Evolutionary conservation across 2,329 filamentous ascomycete species (phyloP).

Genomic region (Trichoderma simmonsii): DNA sequence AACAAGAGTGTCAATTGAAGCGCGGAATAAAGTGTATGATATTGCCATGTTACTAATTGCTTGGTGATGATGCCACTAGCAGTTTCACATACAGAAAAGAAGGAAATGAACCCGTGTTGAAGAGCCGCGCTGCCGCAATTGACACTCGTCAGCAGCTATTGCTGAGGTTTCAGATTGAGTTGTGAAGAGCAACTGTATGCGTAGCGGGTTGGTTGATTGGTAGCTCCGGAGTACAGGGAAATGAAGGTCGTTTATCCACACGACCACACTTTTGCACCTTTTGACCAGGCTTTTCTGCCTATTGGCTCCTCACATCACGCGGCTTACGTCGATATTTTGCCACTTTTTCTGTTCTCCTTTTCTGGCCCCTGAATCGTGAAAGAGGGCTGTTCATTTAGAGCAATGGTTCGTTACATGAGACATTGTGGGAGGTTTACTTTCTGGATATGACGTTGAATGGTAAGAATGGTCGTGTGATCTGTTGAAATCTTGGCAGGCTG

Average conservation of each 20-base stretch:
- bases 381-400: not conserved
- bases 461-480: not conserved
- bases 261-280: not conserved
- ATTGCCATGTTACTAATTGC: not conserved
- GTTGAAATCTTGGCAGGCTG: not conserved
- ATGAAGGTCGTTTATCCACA: not conserved
- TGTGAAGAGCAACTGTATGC: not conserved
- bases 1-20: too few relatives aligned
- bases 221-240: not conserved
- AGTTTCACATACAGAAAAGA: not conserved
- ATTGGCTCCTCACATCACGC: not conserved
- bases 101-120: not conserved
- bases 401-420: not conserved
- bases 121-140: not conserved
- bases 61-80: not conserved
- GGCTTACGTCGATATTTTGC: not conserved
- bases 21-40: not conserved
- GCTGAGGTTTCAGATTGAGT: conserved; percentile 7
- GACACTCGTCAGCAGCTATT: not conserved
- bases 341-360: not conserved
- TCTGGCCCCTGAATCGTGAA: not conserved
- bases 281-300: not conserved
- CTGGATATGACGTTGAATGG: not conserved
- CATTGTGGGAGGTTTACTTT: not conserved
- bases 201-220: not conserved